Conservation (phyloP, 148 eudicot species). For the Fagopyrum tataricum region DNA sequence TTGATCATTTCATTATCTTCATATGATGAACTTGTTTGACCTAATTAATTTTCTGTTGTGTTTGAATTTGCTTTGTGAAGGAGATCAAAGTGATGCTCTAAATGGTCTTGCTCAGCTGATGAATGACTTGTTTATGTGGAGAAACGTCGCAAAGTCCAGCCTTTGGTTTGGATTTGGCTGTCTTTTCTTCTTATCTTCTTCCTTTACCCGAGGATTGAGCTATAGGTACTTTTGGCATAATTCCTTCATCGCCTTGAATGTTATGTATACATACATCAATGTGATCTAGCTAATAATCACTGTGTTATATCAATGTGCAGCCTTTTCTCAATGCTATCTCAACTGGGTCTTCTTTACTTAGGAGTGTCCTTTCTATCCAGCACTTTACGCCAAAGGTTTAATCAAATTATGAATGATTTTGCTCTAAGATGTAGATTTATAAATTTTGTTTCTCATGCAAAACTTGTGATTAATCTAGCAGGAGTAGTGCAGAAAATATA, state of each 20-base stretch:
- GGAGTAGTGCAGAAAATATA: slow-evolving; percentile 27
- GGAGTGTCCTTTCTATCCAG: slow-evolving; percentile 71
- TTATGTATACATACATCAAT: not conserved
- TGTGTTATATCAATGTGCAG: slow-evolving; percentile 28
- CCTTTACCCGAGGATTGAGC: slow-evolving; percentile 58
- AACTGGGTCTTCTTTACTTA: slow-evolving; percentile 69
- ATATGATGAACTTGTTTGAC: not conserved
- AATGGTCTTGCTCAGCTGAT: slow-evolving; percentile 43
- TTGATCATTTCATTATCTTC: not conserved
- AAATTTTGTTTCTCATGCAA: not conserved
- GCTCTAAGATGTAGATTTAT: not conserved
- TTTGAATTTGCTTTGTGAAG: slow-evolving; percentile 18
- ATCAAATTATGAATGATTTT: not conserved
- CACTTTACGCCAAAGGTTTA: slow-evolving; percentile 50
- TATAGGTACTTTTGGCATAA: slow-evolving; percentile 41
- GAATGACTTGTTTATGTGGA: slow-evolving; percentile 79
- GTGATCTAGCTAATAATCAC: not conserved
- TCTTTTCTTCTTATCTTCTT: slow-evolving; percentile 72
- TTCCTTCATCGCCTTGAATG: not conserved
- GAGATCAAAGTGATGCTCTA: slow-evolving; percentile 34
- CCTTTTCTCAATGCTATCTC: slow-evolving; percentile 67
- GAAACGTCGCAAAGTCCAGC: slow-evolving; percentile 79
- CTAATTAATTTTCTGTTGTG: not conserved
- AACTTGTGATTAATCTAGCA: slow-evolving; percentile 19
- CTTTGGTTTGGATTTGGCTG: slow-evolving; percentile 98